Evolutionary conservation across 139 green algal genomes (phyloP).

Genomic region (Klebsormidium nitens): DNA sequence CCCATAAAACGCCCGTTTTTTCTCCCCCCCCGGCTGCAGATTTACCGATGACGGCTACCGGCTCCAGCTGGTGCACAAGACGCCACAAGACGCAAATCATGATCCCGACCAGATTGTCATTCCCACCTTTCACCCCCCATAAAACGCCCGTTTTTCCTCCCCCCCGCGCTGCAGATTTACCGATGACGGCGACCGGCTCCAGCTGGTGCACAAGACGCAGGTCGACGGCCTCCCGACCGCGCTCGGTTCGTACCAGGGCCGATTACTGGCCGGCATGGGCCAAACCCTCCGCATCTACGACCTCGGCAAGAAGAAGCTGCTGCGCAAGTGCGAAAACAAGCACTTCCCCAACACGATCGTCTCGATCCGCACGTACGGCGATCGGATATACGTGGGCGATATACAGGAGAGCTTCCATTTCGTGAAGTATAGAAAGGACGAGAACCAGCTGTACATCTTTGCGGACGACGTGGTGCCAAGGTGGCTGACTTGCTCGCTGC

Average conservation of each 20-base stretch:
- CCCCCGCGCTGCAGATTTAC: too few species aligned
- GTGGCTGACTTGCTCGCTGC: conserved; percentile 70
- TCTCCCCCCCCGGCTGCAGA: too few species aligned
- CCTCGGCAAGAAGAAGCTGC: conserved; percentile 92
- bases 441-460: conserved; percentile 93
- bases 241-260: conserved; percentile 72
- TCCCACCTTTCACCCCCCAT: too few species aligned
- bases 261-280: conserved; percentile 82
- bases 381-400: conserved; percentile 83
- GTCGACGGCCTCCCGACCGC: conserved; percentile 72
- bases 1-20: too few species aligned
- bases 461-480: conserved; percentile 81
- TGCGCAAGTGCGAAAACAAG: conserved; percentile 93
- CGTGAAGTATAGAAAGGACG: conserved; percentile 76
- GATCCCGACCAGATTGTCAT: too few species aligned
- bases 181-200: conserved; percentile 49
- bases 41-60: too few species aligned
- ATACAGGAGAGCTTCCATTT: conserved; percentile 66
- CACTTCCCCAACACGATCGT: conserved; percentile 71
- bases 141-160: too few species aligned
- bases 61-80: too few species aligned
- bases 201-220: conserved; percentile 86
- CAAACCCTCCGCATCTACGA: conserved; percentile 85
- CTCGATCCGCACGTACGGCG: conserved; percentile 59
- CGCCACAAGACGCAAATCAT: too few species aligned